Evolutionary conservation across 2,329 filamentous ascomycete genomes (phyloP), one percentile per base, ranked within the genome.

Genomic region (Colletotrichum tabaci): DNA sequence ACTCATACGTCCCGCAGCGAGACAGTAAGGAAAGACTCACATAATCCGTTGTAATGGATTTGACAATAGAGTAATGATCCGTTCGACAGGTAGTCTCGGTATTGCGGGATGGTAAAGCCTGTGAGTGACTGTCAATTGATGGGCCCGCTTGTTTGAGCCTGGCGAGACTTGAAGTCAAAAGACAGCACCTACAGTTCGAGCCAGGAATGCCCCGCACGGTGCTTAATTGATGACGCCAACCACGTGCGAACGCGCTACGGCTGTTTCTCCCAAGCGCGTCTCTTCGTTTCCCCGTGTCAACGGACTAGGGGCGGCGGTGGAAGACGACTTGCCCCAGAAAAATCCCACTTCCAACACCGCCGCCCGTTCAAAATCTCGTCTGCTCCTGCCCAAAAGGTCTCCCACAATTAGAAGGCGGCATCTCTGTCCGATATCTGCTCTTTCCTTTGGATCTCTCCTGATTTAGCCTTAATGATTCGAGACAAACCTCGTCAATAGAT

Each of bases 141-240:
- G 46, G 46, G 42, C 50, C 65, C 15, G 66, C 61, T 69, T 52
- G 57, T n/a, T 38, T 57, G 50, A 65, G 62, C 40, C 12, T 56
- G 18, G 40, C 40, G 58, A 63, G 58, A 68, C n/a, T 60, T 60
- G 68, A 63, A 60, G 69, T 60, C 58, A 60, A 61, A 64, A 71
- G 57, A 60, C 66, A 60, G 60, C 53, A 12, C 10, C 23, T 16
- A 72, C 69, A 40, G 69, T 72, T n/a, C 9, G 13, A 44, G 10
- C 9, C 3, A 16, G 35, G 3, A 38, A 30, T 21, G 52, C 10
- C 5, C 2, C 16, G 40, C 53, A 71, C 65, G 18, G 69, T 61
- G 23, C 23, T 69, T 69, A 69, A 72, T 72, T 69, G 60, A 72
- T 69, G 69, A 72, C 69, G 65, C 65, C 52, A 71, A 58, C 65